Base-by-base conservation (phyloP, 805 yeast species). In the Torulaspora franciscae region DNA sequence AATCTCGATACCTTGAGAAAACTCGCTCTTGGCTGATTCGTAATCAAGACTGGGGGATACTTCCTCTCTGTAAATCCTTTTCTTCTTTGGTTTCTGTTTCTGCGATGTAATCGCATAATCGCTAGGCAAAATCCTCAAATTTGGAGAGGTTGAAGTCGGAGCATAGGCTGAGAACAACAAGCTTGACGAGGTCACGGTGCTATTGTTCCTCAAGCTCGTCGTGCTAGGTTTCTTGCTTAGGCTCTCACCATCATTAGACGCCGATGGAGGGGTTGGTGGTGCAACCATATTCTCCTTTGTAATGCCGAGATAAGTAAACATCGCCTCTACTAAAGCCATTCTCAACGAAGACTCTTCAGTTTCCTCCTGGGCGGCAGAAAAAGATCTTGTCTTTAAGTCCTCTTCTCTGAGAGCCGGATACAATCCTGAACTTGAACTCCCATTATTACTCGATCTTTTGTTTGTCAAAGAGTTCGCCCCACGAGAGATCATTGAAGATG, bases 291-390 rank as follows among this genome's bases (percentile, higher is more conserved):
- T 64, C 15, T 67, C 69, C 46, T 66, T 66, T 32, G 72, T 74
- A 8, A 88, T 72, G 0, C 96, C 96, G 27, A 88, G 67, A 26
- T 79, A 67, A 41, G 73, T 73, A 58, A 88, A 82, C 33, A 89
- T 74, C 22, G 80, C 82, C 53, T 85, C 95, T 4, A 82, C 75
- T 1, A 89, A 62, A 0, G 91, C 86, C 15, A 73, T 68, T 43
- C 84, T 68, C 22, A 83, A 62, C 0, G 84, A 73, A 0, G 78
- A 70, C 38, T 84, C 91, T 54, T 85, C 89, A 0, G 84, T 78
- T 52, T 83, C 91, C 47, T 83, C 87, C 26, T 78, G 81, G 25
- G 74, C 78, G 4, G 82, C 73, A 50, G 80, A 77, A 9, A 69
- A 43, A 2, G 57, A 55, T 30, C 69, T 54, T 15, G 61, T 66